These are phyloP conservation scores for Solanum pimpinellifolium DNA, from an alignment of 257 asterid species.

Conservation along the genomic window DNA sequence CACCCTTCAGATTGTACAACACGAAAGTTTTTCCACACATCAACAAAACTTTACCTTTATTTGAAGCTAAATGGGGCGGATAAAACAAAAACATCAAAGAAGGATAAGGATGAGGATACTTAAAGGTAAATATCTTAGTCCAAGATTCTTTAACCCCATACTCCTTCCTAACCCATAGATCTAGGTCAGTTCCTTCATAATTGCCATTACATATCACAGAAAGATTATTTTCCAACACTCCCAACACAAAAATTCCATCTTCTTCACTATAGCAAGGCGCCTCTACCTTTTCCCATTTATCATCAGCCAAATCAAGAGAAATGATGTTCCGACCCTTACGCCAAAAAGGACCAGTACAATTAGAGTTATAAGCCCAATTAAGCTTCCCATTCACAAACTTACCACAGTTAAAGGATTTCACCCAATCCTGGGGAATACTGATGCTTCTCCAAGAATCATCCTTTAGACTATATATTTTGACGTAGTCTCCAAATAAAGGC, in stretches of 20 bases:
- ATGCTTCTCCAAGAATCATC: background rate
- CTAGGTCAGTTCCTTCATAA: too few relatives aligned
- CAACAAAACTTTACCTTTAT: background rate
- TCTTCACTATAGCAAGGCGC: background rate
- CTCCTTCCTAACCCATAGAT: slow-evolving; percentile 13
- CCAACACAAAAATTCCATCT: background rate
- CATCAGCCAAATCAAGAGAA: too few relatives aligned
- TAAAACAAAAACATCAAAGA: background rate
- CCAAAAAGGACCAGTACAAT: too few relatives aligned
- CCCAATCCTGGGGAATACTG: too few relatives aligned
- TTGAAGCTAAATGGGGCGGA: background rate
- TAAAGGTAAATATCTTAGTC: slow-evolving; percentile 18
- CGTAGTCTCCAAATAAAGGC: background rate
- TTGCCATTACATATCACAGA: too few relatives aligned
- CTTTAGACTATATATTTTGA: background rate
- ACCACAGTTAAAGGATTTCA: too few relatives aligned
- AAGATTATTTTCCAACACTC: background rate
- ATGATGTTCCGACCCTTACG: too few relatives aligned
- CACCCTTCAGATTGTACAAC: background rate
- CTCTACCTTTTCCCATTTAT: background rate
- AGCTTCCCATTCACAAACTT: too few relatives aligned
- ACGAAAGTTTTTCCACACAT: background rate
- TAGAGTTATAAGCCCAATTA: too few relatives aligned
- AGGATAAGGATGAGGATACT: too few relatives aligned
- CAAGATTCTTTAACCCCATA: slow-evolving; percentile 26